phyloP scores from a whole-genome alignment of 2,329 filamentous ascomycete genomes.

The Fusarium multiceps region DNA sequence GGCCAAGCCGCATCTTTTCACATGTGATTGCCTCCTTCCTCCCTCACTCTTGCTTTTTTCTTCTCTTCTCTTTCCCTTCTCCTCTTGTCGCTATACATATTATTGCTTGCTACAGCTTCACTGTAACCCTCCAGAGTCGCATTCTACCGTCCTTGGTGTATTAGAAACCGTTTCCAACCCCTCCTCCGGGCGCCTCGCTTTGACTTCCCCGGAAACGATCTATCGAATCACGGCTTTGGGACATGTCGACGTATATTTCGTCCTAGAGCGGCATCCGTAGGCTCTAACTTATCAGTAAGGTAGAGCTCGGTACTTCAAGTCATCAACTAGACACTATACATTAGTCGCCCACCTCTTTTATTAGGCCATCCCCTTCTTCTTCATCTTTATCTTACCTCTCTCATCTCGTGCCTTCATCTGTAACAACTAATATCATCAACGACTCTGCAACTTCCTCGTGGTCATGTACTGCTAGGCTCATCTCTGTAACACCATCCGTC shows the following conservation, averaged over 20 bases:
- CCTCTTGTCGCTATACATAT: not conserved
- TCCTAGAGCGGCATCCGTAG: slow-evolving; percentile 16
- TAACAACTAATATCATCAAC: slow-evolving; percentile 11
- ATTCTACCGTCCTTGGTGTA: not conserved
- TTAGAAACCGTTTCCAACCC: slow-evolving; percentile 5
- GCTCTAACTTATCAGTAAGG: not conserved
- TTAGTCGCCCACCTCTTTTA: slow-evolving; percentile 11
- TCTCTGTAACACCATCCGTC: slow-evolving; percentile 21
- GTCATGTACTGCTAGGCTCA: slow-evolving; percentile 39
- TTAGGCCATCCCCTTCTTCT: not conserved
- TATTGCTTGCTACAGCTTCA: slow-evolving; percentile 2
- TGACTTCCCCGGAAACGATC: slow-evolving; percentile 23
- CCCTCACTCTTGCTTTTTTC: not conserved
- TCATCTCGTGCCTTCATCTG: not conserved
- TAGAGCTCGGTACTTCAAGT: slow-evolving; percentile 18
- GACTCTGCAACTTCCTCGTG: slow-evolving; percentile 13
- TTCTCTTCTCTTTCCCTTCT: not conserved
- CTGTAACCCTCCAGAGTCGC: slow-evolving; percentile 22
- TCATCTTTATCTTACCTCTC: not conserved
- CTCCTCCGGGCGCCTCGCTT: slow-evolving; percentile 21
- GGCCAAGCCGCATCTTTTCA: slow-evolving; percentile 27
- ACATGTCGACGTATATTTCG: slow-evolving; percentile 16
- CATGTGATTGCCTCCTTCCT: slow-evolving; percentile 40
- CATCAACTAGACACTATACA: slow-evolving; percentile 1
- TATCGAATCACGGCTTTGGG: slow-evolving; percentile 26